Evolutionary conservation across 306 rosid genomes (phyloP), one percentile per base, ranked within the genome.

Genomic region (Glycine soja): DNA sequence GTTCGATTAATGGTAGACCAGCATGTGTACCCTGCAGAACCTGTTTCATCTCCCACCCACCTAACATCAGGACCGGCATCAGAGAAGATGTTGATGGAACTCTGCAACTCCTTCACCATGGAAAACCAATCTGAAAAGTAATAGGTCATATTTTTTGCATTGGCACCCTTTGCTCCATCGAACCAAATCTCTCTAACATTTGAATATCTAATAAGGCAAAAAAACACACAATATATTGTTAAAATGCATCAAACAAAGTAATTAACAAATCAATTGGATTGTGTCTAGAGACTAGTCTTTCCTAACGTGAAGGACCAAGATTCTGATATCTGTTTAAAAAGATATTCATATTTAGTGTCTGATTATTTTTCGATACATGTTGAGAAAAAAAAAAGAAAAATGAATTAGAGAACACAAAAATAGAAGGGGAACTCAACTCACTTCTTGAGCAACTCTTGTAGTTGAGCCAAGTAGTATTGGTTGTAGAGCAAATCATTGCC

Each of bases 11-110:
- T 84, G 72, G 89, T 86, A 8, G 98, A 95, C 97, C 97, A 95
- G 75, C 94, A 92, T 0, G 95, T 85, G 53, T 76, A 64, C 30
- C 92, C 95, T 59, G 97, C 97, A 40, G 45, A 74, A 0, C 94
- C 98, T 0, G 76, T 16, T 83, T 92, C 95, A 40, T 83, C 74
- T 63, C 97, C 98, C 19, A 95, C 94, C 97, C 98, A 95, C 85
- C 98, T 85, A 42, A 95, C 91, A 48, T 92, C 95, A 2, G 95
- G 95, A n/a, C 97, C 98, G 32, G 97, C 98, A 48, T 95, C 97
- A 32, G 98, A 95, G 81, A 95, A 95, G 72, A 95, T 90, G 76
- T 95, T 95, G 57, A 92, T 90, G 43, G 97, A 95, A 59, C 88
- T 88, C 83, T 95, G 98, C 73, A 95, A 74, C 80, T 88, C 97